Base-by-base conservation (phyloP, 2,329 filamentous ascomycete species). In the Diaporthe aspalathi region DNA sequence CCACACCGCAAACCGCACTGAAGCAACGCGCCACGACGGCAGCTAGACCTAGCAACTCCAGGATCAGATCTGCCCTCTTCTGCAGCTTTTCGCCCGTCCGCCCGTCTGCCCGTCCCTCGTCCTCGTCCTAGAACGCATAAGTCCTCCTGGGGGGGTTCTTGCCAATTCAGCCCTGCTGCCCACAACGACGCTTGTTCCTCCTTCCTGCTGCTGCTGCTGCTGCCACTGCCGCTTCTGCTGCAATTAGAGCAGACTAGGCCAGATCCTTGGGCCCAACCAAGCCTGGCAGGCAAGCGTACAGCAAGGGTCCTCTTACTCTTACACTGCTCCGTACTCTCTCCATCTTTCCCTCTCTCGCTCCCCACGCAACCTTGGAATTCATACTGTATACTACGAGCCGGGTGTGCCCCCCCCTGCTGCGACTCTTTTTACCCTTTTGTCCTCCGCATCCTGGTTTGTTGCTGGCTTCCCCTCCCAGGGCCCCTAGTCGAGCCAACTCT, bases 401-500 rank as follows among this genome's bases (percentile, higher is more conserved):
- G 60, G 35, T 65, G 49, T n/a, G 43, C 49, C 65, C 35, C 65
- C 49, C 53, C 66, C 66, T 57, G 50, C 52, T 68, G 62, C 57
- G 35, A 70, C 50, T 63, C 62, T 65, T 50, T 60, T 53, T 54
- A 63, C 68, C 57, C 68, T 65, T 53, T 65, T 47, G 32, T 62
- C 56, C 57, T 53, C 57, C 49, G 49, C 53, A 68, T 68, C 67
- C 67, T 68, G 67, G 67, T 68, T 68, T 68, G 67, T 68, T 43
- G 35, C 67, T 57, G 67, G 43, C 53, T 50, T 60, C 56, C 53
- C 67, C 67, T 60, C 67, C 67, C 67, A 57, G 67, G 67, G 53
- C 67, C 53, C 67, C 67, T 53, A 68, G 67, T 60, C 53, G 56
- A 57, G 67, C 53, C 67, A 68, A 68, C 52, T 68, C 67, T 52